Percentiles rank a stretch among this genome's conserved stretches.
Conservation (phyloP, 495 filamentous ascomycete species). For the Trichoderma gamsii region DNA sequence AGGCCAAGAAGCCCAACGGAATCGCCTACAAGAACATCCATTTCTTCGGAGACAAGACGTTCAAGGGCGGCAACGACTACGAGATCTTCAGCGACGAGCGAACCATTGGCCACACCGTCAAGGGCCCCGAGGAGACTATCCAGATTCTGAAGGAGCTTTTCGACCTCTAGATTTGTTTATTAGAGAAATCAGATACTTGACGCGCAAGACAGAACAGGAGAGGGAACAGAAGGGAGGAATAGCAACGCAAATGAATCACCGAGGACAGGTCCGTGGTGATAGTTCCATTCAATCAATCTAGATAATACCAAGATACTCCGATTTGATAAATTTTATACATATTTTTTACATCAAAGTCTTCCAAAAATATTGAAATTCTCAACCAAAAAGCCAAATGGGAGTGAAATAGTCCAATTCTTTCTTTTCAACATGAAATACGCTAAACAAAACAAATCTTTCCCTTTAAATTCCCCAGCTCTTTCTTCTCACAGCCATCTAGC, state of each 20-base stretch:
- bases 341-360: neutral
- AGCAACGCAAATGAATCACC: neutral
- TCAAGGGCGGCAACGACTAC: conserved; percentile 83
- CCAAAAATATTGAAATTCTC: no score
- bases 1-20: conserved; percentile 62
- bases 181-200: neutral
- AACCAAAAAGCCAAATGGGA: no score
- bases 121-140: conserved; percentile 74
- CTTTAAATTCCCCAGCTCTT: neutral
- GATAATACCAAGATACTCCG: conserved; percentile 12
- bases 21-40: conserved; percentile 80
- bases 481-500: neutral
- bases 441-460: neutral
- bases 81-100: conserved; percentile 82
- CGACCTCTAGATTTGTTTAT: conserved; percentile 45
- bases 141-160: conserved; percentile 73
- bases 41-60: conserved; percentile 97
- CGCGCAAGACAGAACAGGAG: neutral
- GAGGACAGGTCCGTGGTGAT: neutral
- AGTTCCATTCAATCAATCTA: neutral
- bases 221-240: neutral
- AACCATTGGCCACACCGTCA: conserved; percentile 78
- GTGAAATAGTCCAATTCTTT: neutral
- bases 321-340: neutral
- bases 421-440: neutral